Base-by-base conservation (phyloP, 164 flowering plant genomes). In the Nymphaea thermarum region DNA sequence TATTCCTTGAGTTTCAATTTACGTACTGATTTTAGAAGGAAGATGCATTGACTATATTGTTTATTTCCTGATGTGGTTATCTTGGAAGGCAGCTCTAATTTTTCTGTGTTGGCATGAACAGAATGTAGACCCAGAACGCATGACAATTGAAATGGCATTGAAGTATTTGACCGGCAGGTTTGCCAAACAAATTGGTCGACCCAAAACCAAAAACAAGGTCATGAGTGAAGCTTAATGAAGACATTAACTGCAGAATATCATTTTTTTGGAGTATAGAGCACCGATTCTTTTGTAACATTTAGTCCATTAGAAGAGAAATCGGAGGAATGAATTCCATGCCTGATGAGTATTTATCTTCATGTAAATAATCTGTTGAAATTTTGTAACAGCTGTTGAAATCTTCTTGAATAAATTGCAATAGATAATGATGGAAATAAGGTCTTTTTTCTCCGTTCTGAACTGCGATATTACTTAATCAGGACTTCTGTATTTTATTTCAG, bases 121-220 rank as follows among this genome's bases (percentile, higher is more conserved):
- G 98, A 76, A 74, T 62, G 2, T 82, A 77, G 71, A 85, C 43
- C 88, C 97, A 5, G 67, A 68, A 2, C 77, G 83, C 4, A 45
- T 94, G 43, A 84, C 82, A 7, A 43, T 94, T 17, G 91, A 89
- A 64, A 87, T 83, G 66, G 97, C 93, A 68, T 18, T 91, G 74
- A 72, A 80, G 77, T 74, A 85, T 63, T 76, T 93, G 74, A 65
- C 71, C 4, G 60, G 91, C 61, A 78, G 77, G 62, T 73, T 77
- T 69, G 88, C 80, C 2, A 89, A 68, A 70, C 75, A 65, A 65
- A 63, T 69, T 68, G 97, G 98, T 4, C 86, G 96, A 45, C 96
- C 95, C 18, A 85, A 81, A 77, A 67, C 70, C 12, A 77, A 77
- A 62, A 69, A 77, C 4, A 73, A 74, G 74, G 16, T 36, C 64